These are phyloP conservation scores for Cokeromyces recurvatus DNA, from an alignment of 371 early-diverging fungal species.

Conservation along the genomic window DNA sequence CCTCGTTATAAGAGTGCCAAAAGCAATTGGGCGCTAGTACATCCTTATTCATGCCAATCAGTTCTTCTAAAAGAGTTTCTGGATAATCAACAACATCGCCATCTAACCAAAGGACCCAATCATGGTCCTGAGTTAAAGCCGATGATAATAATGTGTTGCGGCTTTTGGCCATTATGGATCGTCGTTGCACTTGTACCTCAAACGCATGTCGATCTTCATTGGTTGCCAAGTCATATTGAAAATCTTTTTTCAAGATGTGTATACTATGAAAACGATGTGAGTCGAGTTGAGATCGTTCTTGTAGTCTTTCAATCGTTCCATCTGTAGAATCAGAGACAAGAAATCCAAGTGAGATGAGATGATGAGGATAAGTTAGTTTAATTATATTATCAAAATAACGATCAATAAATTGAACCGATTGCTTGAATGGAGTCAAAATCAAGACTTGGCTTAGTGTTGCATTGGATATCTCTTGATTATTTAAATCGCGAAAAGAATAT, in stretches of 20 bases:
- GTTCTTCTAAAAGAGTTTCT: slow-evolving; percentile 46
- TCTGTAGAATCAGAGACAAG: slow-evolving; percentile 52
- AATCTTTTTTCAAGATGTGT: slow-evolving; percentile 55
- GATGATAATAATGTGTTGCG: slow-evolving; percentile 57
- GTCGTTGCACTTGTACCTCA: slow-evolving; percentile 51
- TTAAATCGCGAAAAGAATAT: too few species aligned
- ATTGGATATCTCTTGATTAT: background rate
- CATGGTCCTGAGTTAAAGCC: slow-evolving; percentile 48
- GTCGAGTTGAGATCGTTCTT: slow-evolving; percentile 18
- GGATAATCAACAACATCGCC: slow-evolving; percentile 63
- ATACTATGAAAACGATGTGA: slow-evolving; percentile 41
- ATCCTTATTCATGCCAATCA: slow-evolving; percentile 51
- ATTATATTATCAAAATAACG: slow-evolving; percentile 56
- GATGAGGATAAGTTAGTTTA: slow-evolving; percentile 56
- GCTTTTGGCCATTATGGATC: slow-evolving; percentile 59
- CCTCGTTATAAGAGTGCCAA: slow-evolving; percentile 38
- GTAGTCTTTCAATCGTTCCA: slow-evolving; percentile 38
- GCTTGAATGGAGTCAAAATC: slow-evolving; percentile 66
- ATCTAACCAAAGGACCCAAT: slow-evolving; percentile 74
- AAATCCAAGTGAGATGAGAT: slow-evolving; percentile 63
- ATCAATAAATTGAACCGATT: slow-evolving; percentile 56
- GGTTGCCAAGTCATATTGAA: slow-evolving; percentile 38
- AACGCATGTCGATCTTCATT: slow-evolving; percentile 58
- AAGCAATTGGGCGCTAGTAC: slow-evolving; percentile 56
- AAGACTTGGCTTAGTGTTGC: slow-evolving; percentile 26